Evolutionary conservation across 1,284 basidiomycete genomes (phyloP).

Genomic region (Tylopilus sp.): DNA sequence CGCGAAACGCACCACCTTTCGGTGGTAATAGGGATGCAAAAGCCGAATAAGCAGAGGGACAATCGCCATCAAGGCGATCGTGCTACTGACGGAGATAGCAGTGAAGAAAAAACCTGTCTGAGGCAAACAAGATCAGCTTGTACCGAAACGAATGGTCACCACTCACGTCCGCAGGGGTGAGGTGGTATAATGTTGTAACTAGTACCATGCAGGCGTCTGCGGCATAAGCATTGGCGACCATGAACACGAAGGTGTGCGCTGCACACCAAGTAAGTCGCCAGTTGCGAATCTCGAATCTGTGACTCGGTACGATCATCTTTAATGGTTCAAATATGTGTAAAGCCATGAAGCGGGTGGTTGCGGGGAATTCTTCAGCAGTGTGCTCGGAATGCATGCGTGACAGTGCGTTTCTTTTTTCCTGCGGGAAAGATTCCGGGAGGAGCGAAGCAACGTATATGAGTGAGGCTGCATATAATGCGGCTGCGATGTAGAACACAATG

Average conservation of each 20-base stretch:
- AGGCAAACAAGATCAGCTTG: slow-evolving; percentile 4
- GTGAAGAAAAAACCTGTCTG: slow-evolving; percentile 30
- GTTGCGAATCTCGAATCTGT: slow-evolving; percentile 21
- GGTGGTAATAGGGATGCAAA: slow-evolving; percentile 23
- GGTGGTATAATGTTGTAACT: slow-evolving; percentile 21
- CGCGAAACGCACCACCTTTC: not conserved
- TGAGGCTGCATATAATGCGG: slow-evolving; percentile 14
- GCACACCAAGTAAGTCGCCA: slow-evolving; percentile 34
- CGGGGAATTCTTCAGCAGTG: not conserved
- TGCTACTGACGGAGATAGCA: slow-evolving; percentile 8
- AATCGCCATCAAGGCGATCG: slow-evolving; percentile 12
- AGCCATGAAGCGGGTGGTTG: not conserved
- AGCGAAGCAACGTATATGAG: slow-evolving; percentile 24
- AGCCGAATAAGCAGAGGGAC: slow-evolving; percentile 19
- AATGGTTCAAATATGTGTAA: slow-evolving; percentile 27
- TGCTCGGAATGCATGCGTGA: slow-evolving; percentile 5
- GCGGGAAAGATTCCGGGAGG: slow-evolving; percentile 34
- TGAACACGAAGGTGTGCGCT: slow-evolving; percentile 24
- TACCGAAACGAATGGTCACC: accelerated
- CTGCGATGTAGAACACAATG: slow-evolving; percentile 27
- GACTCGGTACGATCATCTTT: slow-evolving; percentile 23
- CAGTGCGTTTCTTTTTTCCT: slow-evolving; percentile 27
- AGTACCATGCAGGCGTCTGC: slow-evolving; percentile 26
- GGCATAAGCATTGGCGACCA: slow-evolving; percentile 20
- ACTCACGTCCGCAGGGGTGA: slow-evolving; percentile 27